Percentiles rank a stretch among this genome's conserved stretches.
phyloP scores from a whole-genome alignment of 345 rosid species.

The Salix exigua region DNA sequence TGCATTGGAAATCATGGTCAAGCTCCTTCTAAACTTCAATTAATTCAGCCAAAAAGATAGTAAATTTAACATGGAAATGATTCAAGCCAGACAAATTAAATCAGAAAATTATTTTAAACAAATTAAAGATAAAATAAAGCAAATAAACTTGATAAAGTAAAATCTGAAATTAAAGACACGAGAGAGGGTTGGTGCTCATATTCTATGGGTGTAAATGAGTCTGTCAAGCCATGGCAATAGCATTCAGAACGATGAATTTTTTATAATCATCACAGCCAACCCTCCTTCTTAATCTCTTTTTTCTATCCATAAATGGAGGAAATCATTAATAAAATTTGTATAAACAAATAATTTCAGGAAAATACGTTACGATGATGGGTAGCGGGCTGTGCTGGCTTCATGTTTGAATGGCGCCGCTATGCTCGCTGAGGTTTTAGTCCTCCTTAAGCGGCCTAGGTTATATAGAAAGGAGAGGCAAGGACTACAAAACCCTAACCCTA shows the following conservation, averaged over 20 bases:
- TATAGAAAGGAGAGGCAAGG: background rate
- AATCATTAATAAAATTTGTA: background rate
- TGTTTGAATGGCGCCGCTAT: background rate
- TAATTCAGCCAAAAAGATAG: background rate
- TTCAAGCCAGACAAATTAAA: background rate
- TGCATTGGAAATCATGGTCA: conserved; percentile 16
- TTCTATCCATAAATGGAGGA: background rate
- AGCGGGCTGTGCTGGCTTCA: background rate
- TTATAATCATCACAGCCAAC: conserved; percentile 28
- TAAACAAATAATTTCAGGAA: background rate
- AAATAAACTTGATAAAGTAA: background rate
- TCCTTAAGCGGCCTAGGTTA: background rate
- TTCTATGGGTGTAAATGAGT: conserved; percentile 48
- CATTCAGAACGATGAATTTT: conserved; percentile 35
- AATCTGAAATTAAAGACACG: background rate
- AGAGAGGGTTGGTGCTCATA: conserved; percentile 31
- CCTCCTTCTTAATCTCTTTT: background rate
- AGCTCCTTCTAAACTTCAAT: conserved; percentile 7
- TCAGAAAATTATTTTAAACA: background rate
- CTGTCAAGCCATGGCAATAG: conserved; percentile 39
- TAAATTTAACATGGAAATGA: background rate
- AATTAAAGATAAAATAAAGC: background rate
- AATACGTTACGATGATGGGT: background rate
- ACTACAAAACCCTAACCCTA: background rate
- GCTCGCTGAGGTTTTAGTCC: background rate